A percentile compares a stretch with the other conserved stretches of the same genome.
These are phyloP conservation scores for Daldinia loculata DNA, from an alignment of 495 filamentous ascomycete species.

Conservation along the genomic window DNA sequence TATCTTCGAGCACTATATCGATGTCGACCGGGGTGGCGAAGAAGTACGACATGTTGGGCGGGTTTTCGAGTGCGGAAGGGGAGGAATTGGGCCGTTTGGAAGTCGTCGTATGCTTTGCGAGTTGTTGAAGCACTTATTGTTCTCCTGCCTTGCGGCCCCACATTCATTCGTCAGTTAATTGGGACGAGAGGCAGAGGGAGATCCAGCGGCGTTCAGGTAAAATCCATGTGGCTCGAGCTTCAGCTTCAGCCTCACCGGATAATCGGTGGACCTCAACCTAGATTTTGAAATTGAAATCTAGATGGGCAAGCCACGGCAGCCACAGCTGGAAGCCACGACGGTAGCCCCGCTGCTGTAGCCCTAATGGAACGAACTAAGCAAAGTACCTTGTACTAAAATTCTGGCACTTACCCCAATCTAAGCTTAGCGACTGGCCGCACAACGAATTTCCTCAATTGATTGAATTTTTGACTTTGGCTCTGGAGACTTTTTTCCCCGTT, in stretches of 20 bases:
- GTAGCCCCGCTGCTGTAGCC: conserved; percentile 16
- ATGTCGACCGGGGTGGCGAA: conserved; percentile 98
- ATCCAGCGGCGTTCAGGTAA: neutral
- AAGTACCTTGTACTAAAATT: conserved; percentile 22
- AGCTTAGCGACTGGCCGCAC: conserved; percentile 46
- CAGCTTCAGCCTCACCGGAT: conserved; percentile 27
- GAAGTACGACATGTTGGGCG: conserved; percentile 87
- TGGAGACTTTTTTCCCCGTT: conserved; percentile 36
- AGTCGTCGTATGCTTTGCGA: conserved; percentile 8
- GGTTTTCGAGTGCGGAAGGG: conserved; percentile 8
- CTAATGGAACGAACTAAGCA: conserved; percentile 26
- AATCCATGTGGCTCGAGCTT: conserved; percentile 34
- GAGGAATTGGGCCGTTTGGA: conserved; percentile 1
- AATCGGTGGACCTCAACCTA: conserved; percentile 2
- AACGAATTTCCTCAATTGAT: conserved; percentile 49
- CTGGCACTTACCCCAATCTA: conserved; percentile 36
- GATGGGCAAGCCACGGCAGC: neutral
- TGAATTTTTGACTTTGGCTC: conserved; percentile 39
- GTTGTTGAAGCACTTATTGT: conserved; percentile 7
- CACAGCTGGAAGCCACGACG: neutral
- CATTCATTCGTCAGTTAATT: conserved; percentile 16
- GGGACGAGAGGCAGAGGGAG: neutral
- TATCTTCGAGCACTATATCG: conserved; percentile 95
- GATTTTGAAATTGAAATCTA: no score
- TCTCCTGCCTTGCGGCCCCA: conserved; percentile 31